Conservation (phyloP, 306 rosid genomes). For the Cucurbita ficifolia region DNA sequence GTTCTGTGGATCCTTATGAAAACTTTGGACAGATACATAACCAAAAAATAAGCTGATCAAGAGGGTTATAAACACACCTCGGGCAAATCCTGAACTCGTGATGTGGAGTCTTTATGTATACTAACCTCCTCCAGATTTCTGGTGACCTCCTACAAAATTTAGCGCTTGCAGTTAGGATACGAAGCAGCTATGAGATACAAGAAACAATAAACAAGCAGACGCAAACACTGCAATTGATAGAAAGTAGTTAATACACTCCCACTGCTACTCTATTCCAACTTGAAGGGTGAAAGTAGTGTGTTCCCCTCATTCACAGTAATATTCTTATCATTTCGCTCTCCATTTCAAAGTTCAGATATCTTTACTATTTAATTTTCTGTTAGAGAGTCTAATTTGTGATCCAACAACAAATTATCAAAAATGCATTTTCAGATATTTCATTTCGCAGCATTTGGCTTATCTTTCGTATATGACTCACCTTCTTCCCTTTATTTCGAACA, state of each 20-base stretch:
- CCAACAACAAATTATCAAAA: background rate
- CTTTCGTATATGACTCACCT: background rate
- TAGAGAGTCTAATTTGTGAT: background rate
- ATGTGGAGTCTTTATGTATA: background rate
- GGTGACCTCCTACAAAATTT: slow-evolving; percentile 31
- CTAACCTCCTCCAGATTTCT: slow-evolving; percentile 23
- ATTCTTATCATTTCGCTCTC: background rate
- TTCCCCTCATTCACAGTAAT: background rate
- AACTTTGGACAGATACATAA: background rate
- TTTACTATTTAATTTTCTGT: background rate
- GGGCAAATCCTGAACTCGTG: slow-evolving; percentile 37
- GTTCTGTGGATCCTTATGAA: background rate
- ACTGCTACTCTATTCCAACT: background rate
- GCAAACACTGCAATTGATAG: background rate
- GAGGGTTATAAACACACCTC: slow-evolving; percentile 37
- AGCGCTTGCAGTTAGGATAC: slow-evolving; percentile 9
- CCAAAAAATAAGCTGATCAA: background rate
- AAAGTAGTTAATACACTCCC: background rate
- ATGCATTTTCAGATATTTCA: background rate
- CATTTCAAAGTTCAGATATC: background rate
- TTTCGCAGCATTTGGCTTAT: background rate
- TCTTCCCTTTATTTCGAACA: background rate
- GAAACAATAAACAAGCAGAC: background rate
- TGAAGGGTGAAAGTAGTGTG: background rate
- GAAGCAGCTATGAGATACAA: background rate